Conservation (phyloP, 805 yeast genomes). For the Cyberlindnera samutprakarnensis region DNA sequence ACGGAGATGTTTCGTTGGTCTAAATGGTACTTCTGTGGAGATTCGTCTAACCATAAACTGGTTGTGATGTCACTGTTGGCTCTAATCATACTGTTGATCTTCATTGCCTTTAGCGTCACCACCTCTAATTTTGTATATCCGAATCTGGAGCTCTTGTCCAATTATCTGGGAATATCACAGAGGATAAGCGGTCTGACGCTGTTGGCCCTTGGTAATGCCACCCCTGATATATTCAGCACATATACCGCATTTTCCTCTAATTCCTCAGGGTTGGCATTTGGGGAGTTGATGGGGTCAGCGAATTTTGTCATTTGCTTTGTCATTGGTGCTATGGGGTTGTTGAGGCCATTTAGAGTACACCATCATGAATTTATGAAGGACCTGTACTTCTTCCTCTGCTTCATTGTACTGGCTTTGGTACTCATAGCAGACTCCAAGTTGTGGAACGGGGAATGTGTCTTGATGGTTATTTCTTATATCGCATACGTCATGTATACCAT, state of each 20-base stretch:
- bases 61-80: background rate
- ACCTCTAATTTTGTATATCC: constrained; percentile 84
- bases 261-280: constrained; percentile 74
- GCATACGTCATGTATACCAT: constrained; percentile 45
- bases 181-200: constrained; percentile 80
- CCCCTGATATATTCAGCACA: constrained; percentile 84
- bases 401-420: constrained; percentile 43
- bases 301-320: constrained; percentile 75
- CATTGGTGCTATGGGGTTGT: constrained; percentile 68
- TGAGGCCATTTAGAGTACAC: constrained; percentile 58
- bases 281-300: constrained; percentile 89
- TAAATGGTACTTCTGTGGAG: constrained; percentile 2
- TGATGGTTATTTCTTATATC: constrained; percentile 50
- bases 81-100: constrained; percentile 37
- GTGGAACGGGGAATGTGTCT: constrained; percentile 44
- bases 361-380: constrained; percentile 52
- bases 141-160: constrained; percentile 60
- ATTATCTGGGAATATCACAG: constrained; percentile 56
- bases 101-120: constrained; percentile 52
- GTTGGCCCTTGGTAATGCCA: constrained; percentile 85
- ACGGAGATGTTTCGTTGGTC: background rate
- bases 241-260: constrained; percentile 70
- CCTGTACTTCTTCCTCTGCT: constrained; percentile 42
- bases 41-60: background rate
- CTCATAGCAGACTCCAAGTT: constrained; percentile 51